Evolutionary conservation across 441 rosid genomes (phyloP).

Genomic region (Mallotus japonicus): DNA sequence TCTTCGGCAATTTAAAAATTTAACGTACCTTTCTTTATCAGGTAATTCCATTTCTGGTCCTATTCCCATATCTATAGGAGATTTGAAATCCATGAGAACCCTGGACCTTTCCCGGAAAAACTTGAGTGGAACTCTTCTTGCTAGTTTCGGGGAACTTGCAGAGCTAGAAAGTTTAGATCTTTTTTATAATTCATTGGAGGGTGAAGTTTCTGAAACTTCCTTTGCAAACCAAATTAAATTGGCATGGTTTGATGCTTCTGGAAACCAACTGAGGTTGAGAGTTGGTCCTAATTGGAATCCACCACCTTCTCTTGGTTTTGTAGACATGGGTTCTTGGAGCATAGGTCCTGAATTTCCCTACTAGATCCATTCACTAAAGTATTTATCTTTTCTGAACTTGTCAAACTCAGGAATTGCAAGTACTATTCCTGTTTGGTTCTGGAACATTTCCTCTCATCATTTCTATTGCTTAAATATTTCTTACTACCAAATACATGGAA

Average conservation of each 20-base stretch:
- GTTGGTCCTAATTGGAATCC: slow-evolving; percentile 9
- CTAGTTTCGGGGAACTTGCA: slow-evolving; percentile 3
- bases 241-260: not conserved
- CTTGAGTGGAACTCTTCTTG: not conserved
- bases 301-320: not conserved
- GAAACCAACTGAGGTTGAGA: slow-evolving; percentile 3
- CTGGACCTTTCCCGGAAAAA: slow-evolving; percentile 3
- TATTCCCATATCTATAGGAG: slow-evolving; percentile 1
- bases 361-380: not conserved
- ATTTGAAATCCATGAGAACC: not conserved
- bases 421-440: slow-evolving; percentile 12
- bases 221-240: slow-evolving; percentile 4
- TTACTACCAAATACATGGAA: slow-evolving; percentile 1
- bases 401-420: slow-evolving; percentile 9
- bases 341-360: slow-evolving; percentile 16
- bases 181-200: slow-evolving; percentile 7
- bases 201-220: slow-evolving; percentile 12
- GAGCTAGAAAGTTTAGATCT: not conserved
- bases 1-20: not conserved
- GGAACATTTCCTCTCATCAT: slow-evolving; percentile 2
- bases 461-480: not conserved
- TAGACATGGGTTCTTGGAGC: not conserved
- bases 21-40: not conserved
- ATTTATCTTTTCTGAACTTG: not conserved
- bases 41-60: slow-evolving; percentile 15